Conservation (phyloP, 306 rosid species). For the Hippophae tibetana region DNA sequence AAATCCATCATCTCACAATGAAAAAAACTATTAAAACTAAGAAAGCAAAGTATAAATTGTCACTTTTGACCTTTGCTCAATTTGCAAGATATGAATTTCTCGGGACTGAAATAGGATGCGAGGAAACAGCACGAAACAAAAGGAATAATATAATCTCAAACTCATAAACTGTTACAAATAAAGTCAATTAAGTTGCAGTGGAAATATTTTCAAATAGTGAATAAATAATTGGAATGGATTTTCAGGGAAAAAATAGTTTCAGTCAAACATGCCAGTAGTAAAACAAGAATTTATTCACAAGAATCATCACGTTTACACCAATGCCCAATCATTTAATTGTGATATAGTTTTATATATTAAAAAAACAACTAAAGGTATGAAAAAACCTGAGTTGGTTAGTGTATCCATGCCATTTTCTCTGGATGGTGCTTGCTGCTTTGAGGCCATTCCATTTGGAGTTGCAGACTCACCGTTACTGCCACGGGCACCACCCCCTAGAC, state of each 20-base stretch:
- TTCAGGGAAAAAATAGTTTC: neutral
- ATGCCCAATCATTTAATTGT: constrained; percentile 1
- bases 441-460: constrained; percentile 42
- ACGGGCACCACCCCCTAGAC: constrained; percentile 76
- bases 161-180: neutral
- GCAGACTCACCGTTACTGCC: constrained; percentile 46
- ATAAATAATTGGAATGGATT: neutral
- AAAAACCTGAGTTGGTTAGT: constrained; percentile 60
- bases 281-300: neutral
- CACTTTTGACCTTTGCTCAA: neutral
- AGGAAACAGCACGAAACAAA: neutral
- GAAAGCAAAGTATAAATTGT: neutral
- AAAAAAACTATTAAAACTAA: neutral
- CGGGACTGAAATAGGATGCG: neutral
- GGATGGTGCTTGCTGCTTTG: constrained; percentile 47
- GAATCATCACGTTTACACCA: neutral
- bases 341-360: constrained; percentile 2
- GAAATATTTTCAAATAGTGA: neutral
- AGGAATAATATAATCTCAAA: neutral
- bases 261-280: neutral
- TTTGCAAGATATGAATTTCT: neutral
- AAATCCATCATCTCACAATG: constrained; percentile 7
- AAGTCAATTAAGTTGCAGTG: no score
- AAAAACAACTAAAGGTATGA: constrained; percentile 17
- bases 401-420: constrained; percentile 44